Evolutionary conservation across 129 eudicot genomes (phyloP).

Genomic region (Erigeron canadensis): DNA sequence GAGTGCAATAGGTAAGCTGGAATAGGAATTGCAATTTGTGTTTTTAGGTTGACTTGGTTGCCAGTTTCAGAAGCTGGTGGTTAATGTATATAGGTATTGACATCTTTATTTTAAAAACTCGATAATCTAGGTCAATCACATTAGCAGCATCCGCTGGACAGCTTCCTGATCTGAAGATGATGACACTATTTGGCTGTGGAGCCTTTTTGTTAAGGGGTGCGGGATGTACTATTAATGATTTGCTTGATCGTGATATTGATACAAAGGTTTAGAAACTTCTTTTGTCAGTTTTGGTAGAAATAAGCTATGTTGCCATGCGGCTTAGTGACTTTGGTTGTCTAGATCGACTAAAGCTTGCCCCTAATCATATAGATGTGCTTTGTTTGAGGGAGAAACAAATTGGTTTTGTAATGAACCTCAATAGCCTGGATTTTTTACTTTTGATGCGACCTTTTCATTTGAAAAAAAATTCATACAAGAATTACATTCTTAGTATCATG

Average conservation of each 20-base stretch:
- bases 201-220: slow-evolving; percentile 93
- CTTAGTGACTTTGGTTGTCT: too few species aligned
- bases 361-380: not conserved
- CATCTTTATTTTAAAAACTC: not conserved
- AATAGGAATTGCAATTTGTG: slow-evolving; percentile 9
- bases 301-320: not conserved
- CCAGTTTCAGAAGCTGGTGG: slow-evolving; percentile 1
- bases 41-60: slow-evolving; percentile 8
- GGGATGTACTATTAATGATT: slow-evolving; percentile 93
- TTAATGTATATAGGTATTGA: slow-evolving; percentile 9
- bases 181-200: slow-evolving; percentile 91
- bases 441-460: not conserved
- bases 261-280: slow-evolving; percentile 51
- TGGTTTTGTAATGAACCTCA: too few species aligned
- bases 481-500: not conserved
- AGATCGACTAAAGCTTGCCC: not conserved
- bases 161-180: slow-evolving; percentile 83
- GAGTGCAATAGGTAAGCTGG: slow-evolving; percentile 3
- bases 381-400: too few species aligned
- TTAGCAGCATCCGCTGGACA: slow-evolving; percentile 83
- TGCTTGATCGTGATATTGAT: slow-evolving; percentile 93
- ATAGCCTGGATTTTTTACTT: not conserved
- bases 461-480: not conserved
- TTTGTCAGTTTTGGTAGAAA: slow-evolving; percentile 7
- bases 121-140: slow-evolving; percentile 72